These are phyloP conservation scores for Domatiomyces globalis DNA, from an alignment of 2,329 filamentous ascomycete species.

Conservation along the genomic window DNA sequence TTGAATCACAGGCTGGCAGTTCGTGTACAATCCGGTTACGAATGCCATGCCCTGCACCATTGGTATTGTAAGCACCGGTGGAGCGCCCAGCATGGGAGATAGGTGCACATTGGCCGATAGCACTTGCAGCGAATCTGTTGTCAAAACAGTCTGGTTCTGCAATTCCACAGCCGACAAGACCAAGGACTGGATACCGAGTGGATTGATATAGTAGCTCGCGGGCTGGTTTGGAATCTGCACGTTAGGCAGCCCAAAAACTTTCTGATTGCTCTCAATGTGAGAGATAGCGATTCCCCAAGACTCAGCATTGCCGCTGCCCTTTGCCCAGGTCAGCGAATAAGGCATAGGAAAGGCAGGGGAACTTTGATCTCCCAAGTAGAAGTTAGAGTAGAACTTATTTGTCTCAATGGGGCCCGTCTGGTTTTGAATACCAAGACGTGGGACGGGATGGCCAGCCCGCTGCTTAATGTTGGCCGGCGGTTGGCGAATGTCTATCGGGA, in stretches of 20 bases:
- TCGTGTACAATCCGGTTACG: slow-evolving; percentile 62
- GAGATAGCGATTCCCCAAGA: slow-evolving; percentile 69
- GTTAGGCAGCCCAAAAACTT: slow-evolving; percentile 49
- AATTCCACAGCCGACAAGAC: slow-evolving; percentile 68
- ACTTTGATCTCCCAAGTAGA: slow-evolving; percentile 61
- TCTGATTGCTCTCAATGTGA: slow-evolving; percentile 54
- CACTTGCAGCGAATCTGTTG: slow-evolving; percentile 37
- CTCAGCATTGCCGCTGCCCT: slow-evolving; percentile 44
- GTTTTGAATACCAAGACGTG: slow-evolving; percentile 23
- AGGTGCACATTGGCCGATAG: slow-evolving; percentile 57
- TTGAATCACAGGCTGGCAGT: slow-evolving; percentile 57
- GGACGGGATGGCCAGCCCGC: slow-evolving; percentile 30
- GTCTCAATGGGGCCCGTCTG: slow-evolving; percentile 27
- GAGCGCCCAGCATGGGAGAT: slow-evolving; percentile 36
- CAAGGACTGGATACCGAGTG: slow-evolving; percentile 67
- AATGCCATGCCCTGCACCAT: slow-evolving; percentile 83
- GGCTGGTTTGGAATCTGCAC: slow-evolving; percentile 41
- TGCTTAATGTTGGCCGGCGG: slow-evolving; percentile 26
- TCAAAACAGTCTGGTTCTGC: slow-evolving; percentile 42
- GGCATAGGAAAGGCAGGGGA: slow-evolving; percentile 61
- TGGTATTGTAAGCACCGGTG: slow-evolving; percentile 58
- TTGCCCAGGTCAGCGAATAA: slow-evolving; percentile 55
- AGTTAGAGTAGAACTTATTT: slow-evolving; percentile 58
- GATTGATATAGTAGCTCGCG: slow-evolving; percentile 61
- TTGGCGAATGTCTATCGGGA: slow-evolving; percentile 26